These are phyloP conservation scores for Dryas alaskensis DNA, from an alignment of 306 rosid species.

Conservation along the genomic window DNA sequence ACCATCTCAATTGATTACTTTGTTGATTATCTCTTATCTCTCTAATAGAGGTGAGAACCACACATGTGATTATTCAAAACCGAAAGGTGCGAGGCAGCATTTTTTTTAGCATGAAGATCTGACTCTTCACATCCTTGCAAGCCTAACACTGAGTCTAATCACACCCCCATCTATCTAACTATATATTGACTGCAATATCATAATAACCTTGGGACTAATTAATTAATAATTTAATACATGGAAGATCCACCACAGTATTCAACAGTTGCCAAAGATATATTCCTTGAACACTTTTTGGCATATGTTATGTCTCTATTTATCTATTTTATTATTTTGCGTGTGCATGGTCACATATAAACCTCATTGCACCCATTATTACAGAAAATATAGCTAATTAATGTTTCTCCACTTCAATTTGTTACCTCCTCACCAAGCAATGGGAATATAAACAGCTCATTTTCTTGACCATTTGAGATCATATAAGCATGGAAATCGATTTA, in stretches of 20 bases:
- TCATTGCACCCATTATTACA: not conserved
- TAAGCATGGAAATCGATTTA: not conserved
- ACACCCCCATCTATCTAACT: too few relatives aligned
- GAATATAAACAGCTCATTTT: constrained; percentile 13
- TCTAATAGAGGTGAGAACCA: too few relatives aligned
- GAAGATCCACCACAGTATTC: not conserved
- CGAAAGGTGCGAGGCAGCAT: too few relatives aligned
- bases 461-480: not conserved
- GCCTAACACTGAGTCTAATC: too few relatives aligned
- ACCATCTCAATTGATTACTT: too few relatives aligned
- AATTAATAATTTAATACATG: not conserved
- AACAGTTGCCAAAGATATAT: not conserved
- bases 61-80: too few relatives aligned
- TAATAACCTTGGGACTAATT: too few relatives aligned
- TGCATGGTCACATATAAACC: not conserved
- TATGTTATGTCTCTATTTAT: not conserved
- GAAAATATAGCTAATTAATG: not conserved
- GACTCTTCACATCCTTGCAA: too few relatives aligned
- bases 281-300: not conserved
- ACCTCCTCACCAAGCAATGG: not conserved
- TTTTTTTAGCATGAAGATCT: too few relatives aligned
- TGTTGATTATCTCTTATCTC: too few relatives aligned
- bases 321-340: not conserved
- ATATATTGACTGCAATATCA: not conserved
- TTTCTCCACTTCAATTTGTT: not conserved